phyloP scores from a whole-genome alignment of 2,329 filamentous ascomycete genomes.

The Pyrenophora graminea region DNA sequence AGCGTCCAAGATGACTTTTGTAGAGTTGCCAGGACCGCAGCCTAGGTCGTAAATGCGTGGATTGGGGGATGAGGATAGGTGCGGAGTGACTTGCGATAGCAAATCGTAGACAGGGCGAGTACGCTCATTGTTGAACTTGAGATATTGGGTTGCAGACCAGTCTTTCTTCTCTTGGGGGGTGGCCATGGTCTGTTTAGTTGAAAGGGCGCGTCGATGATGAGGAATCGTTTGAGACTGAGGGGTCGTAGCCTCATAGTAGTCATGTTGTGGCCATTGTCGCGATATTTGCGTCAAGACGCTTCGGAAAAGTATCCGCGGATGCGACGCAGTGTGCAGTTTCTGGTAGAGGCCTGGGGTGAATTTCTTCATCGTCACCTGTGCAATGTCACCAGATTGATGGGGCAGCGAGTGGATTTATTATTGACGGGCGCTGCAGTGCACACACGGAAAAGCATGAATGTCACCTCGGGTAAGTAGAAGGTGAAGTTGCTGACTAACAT shows the following conservation, averaged over 20 bases:
- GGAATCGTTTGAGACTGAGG: not conserved
- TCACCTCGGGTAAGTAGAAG: no score
- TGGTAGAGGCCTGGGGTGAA: not conserved
- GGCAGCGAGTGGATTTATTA: no score
- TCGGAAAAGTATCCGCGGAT: constrained; percentile 4
- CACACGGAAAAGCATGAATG: no score
- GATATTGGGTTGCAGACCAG: constrained; percentile 63
- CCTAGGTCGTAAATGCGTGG: constrained; percentile 62
- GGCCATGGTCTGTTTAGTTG: not conserved
- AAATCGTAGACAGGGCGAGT: constrained; percentile 60
- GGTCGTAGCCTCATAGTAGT: not conserved
- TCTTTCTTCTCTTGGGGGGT: constrained; percentile 34
- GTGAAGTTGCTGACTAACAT: no score
- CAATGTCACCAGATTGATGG: no score
- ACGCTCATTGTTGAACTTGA: constrained; percentile 59
- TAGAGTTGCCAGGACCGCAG: constrained; percentile 65
- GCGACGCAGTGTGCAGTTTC: not conserved
- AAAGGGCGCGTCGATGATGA: not conserved
- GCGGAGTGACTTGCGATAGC: constrained; percentile 52
- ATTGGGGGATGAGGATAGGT: constrained; percentile 19
- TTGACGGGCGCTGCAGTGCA: no score
- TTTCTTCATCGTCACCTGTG: not conserved
- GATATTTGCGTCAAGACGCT: not conserved
- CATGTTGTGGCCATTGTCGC: not conserved
- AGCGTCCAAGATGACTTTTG: constrained; percentile 51